Base-by-base conservation (phyloP, 352 stramenopile species). In the Phytophthora citrophthora region DNA sequence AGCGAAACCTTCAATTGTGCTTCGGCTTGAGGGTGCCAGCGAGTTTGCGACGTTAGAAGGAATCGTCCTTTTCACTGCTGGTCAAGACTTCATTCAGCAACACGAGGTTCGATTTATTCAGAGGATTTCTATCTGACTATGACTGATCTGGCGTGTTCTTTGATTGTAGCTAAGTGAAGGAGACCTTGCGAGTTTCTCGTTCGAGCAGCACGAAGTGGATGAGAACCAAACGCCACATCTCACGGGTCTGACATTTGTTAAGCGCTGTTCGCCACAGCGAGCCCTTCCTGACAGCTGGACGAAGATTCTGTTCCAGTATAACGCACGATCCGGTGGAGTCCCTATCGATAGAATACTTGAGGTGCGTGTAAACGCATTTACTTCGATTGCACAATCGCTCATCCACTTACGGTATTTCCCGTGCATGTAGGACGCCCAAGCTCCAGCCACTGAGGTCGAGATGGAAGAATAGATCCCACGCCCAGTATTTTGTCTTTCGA, bases 221-320 rank as follows among this genome's bases (percentile, higher is more conserved):
- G 67, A 75, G 6, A 71, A 79, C 9, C 74, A 81, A 36, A 69
- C 64, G 4, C 82, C 85, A 2, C 63, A 80, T 46, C 58, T 94
- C 27, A 67, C 64, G 1, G 82, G 81, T n/a, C 51, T 95, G 26
- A 47, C 49, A 12, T 93, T 94, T 54, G 57, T 88, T 23, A 90
- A 85, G 41, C 79, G 87, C 12, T 96, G 87, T 45, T 96, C 88
- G 12, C 79, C 87, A 12, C 87, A 95, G 50, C 81, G 88, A 23
- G 88, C 86, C 3, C 75, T 96, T 20, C 79, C 88, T 1, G 88
- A 96, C 51, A 96, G 88, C 63, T 96, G 88, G 88, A 96, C 88
- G 20, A 96, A 96, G 58, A 91, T 94, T 64, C 57, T 92, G 40
- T 94, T 94, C 58, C 86, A 94, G 61, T 88, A 79, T 53, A 84